Percentiles rank a stretch among this genome's conserved stretches.
These are phyloP conservation scores for Termitomyces bulborhizus DNA, from an alignment of 768 basidiomycete genomes.

Conservation along the genomic window DNA sequence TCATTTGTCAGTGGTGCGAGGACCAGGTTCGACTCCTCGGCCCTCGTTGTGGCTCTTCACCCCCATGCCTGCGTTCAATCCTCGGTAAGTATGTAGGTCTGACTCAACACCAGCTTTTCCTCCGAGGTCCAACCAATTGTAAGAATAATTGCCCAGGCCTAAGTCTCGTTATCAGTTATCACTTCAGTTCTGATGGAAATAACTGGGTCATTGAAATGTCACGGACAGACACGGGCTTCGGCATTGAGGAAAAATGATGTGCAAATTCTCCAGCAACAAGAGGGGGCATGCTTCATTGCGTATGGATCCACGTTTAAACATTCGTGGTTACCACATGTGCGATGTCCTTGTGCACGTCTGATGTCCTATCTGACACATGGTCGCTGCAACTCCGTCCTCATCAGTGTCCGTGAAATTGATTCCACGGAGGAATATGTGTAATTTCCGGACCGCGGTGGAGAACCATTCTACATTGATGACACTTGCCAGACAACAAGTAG, in stretches of 20 bases:
- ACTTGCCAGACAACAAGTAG: constrained; percentile 6
- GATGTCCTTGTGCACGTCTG: constrained; percentile 23
- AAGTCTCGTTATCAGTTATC: not conserved
- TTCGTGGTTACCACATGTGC: constrained; percentile 27
- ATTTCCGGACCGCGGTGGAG: constrained; percentile 33
- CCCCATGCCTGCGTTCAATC: not conserved
- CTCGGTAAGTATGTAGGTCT: constrained; percentile 1
- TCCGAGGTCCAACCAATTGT: not conserved
- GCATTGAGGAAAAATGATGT: not conserved
- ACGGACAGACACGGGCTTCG: not conserved
- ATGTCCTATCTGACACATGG: constrained; percentile 29
- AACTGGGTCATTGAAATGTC: constrained; percentile 7
- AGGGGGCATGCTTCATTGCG: not conserved
- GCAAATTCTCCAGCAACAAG: not conserved
- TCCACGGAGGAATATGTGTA: constrained; percentile 28
- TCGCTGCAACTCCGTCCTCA: constrained; percentile 22
- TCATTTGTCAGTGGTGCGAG: not conserved
- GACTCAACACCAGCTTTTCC: not conserved
- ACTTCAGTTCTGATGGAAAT: constrained; percentile 2
- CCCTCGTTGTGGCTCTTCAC: not conserved
- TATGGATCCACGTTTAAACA: constrained; percentile 20
- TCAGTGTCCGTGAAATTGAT: constrained; percentile 20
- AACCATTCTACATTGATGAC: constrained; percentile 7
- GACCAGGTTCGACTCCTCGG: constrained; percentile 2
- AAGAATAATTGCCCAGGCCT: not conserved